phyloP scores from a whole-genome alignment of 495 filamentous ascomycete genomes.

The Neurospora tetraspora region DNA sequence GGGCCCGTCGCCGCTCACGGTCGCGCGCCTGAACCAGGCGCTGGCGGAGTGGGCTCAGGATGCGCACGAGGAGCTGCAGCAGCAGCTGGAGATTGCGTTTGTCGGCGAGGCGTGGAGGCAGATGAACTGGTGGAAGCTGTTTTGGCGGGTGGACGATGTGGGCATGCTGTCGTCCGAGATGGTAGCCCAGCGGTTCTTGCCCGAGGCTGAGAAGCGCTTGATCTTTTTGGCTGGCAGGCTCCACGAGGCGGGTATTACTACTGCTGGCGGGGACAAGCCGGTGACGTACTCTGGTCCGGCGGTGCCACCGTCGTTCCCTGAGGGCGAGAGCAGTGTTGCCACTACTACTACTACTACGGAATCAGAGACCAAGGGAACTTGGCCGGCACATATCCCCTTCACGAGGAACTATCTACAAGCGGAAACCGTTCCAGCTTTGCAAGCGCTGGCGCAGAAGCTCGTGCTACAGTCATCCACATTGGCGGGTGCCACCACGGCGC shows the following conservation, averaged over 20 bases:
- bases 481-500: constrained; percentile 48
- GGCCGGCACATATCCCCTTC: constrained; percentile 42
- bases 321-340: not conserved
- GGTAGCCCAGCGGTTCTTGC: constrained; percentile 61
- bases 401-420: constrained; percentile 51
- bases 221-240: constrained; percentile 78
- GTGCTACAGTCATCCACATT: constrained; percentile 65
- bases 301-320: not conserved
- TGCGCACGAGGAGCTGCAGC: constrained; percentile 73
- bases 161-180: constrained; percentile 69
- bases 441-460: constrained; percentile 69
- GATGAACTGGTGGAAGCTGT: constrained; percentile 86
- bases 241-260: constrained; percentile 42
- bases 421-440: constrained; percentile 61
- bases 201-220: constrained; percentile 58
- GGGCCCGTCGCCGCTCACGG: constrained; percentile 29
- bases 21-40: constrained; percentile 41
- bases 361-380: constrained; percentile 10
- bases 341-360: not conserved
- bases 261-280: not conserved
- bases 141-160: constrained; percentile 91
- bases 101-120: constrained; percentile 58
- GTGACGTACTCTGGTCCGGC: constrained; percentile 13
- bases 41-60: constrained; percentile 65
- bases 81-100: constrained; percentile 67